Base-by-base conservation (phyloP, 2,329 filamentous ascomycete genomes). In the Juglanconis sp. region DNA sequence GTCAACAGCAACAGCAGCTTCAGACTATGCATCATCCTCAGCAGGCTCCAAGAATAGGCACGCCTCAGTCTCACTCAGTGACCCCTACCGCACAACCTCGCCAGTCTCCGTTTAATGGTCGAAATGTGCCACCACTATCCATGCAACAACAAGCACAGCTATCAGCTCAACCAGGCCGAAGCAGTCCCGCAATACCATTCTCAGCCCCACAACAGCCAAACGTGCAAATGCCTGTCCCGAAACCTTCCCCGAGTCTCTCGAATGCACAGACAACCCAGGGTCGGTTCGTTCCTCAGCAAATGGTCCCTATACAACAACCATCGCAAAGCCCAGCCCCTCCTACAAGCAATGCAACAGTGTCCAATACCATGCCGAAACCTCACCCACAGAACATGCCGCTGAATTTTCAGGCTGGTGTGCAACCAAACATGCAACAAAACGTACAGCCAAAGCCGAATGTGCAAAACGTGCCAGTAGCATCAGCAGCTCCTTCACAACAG, bases 81-180 rank as follows among this genome's bases (percentile, higher is more conserved):
- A 35, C 35, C 4, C 17, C 54, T 24, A 55, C 24, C 17, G 32
- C 61, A 15, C 58, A 63, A 53, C 58, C 48, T 9, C 58, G 58
- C 4, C 61, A 63, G 51, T 58, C 61, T 53, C 58, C 61, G 11
- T 63, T 63, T 36, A 56, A 30, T 44, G 58, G 54, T 11, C 54
- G 49, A n/a, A 53, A 48, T 40, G 40, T 61, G 42, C 44, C 54
- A 34, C 46, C 58, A 8, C 40, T 63, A 11, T 42, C 61, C 10
- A 56, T 61, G 51, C 61, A 55, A 40, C 61, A 63, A 34, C 59
- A 61, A 36, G 51, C 36, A 6, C 59, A 55, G 30, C 32, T 52
- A 2, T n/a, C 50, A 55, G n/a, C 47, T 24, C 59, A 51, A n/a
- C 50, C 42, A 52, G 52, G 61, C 10, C 51, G 51, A 31, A 44